A percentile compares a stretch with the other conserved stretches of the same genome.
Conservation (phyloP, 345 rosid species). For the Citrus sp. region DNA sequence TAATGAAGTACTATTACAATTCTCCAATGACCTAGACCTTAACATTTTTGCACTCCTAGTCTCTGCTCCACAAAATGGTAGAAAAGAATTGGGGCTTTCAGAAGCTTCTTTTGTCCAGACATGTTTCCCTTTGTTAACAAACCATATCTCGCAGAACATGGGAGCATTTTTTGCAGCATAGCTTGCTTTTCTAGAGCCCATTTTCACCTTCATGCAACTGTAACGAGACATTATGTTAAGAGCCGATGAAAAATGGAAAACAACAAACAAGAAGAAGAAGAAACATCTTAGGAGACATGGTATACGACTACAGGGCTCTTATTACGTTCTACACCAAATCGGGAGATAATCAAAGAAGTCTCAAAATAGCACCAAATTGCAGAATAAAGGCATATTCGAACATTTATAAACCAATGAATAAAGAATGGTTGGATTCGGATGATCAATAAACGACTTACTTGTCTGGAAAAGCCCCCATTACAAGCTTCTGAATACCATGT, state of each 20-base stretch:
- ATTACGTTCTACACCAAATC: background rate
- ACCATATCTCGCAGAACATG: conserved; percentile 55
- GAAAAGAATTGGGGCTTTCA: conserved; percentile 22
- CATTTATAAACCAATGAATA: background rate
- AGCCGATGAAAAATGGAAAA: background rate
- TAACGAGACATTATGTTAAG: conserved; percentile 12
- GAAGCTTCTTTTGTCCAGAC: conserved; percentile 58
- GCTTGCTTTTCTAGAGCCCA: conserved; percentile 43
- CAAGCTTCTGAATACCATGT: conserved; percentile 50
- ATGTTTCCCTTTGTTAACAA: conserved; percentile 58
- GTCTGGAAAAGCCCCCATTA: conserved; percentile 55
- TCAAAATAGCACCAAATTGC: background rate
- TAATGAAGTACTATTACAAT: conserved; percentile 11
- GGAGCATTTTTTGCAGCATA: conserved; percentile 53
- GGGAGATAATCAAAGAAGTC: background rate
- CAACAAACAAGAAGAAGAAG: background rate
- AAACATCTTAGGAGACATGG: background rate
- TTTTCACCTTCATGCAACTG: conserved; percentile 57
- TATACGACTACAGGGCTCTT: background rate
- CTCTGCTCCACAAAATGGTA: conserved; percentile 8
- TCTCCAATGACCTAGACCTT: conserved; percentile 28
- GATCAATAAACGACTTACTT: conserved; percentile 35
- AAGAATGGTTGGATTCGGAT: background rate
- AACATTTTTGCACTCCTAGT: conserved; percentile 6
- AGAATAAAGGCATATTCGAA: background rate